phyloP scores from a whole-genome alignment of 768 basidiomycete genomes.

The Hemileccinum rubropunctum region DNA sequence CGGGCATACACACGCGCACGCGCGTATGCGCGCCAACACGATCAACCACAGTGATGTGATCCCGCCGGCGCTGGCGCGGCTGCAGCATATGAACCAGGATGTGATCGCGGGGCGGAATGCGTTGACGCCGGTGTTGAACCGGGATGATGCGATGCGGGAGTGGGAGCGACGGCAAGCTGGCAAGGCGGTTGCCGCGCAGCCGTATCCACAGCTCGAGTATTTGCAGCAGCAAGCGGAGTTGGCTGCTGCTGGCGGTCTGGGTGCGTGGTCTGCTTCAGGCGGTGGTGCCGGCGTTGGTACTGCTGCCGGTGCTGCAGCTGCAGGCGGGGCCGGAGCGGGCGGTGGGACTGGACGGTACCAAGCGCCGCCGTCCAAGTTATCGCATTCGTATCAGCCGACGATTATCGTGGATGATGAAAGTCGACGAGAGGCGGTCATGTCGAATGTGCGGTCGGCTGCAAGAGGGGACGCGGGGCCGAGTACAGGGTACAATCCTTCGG shows the following conservation, averaged over 20 bases:
- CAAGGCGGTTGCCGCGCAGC: slow-evolving; percentile 65
- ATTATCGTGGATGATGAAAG: slow-evolving; percentile 67
- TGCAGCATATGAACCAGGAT: slow-evolving; percentile 88
- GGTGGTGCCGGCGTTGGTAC: slow-evolving; percentile 20
- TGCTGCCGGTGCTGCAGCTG: slow-evolving; percentile 23
- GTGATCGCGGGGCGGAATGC: slow-evolving; percentile 71
- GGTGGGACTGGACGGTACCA: slow-evolving; percentile 43
- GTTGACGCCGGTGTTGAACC: slow-evolving; percentile 88
- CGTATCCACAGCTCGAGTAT: slow-evolving; percentile 88
- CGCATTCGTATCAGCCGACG: slow-evolving; percentile 47
- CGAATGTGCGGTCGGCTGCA: slow-evolving; percentile 68
- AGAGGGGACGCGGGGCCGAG: slow-evolving; percentile 43
- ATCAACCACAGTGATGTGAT: slow-evolving; percentile 84
- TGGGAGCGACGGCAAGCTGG: slow-evolving; percentile 91
- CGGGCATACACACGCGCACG: slow-evolving; percentile 29
- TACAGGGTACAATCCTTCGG: slow-evolving; percentile 43
- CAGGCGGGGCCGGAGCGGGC: background rate
- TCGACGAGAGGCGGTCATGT: slow-evolving; percentile 77
- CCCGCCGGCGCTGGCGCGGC: slow-evolving; percentile 88
- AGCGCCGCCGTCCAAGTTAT: slow-evolving; percentile 32
- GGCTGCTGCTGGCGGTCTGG: slow-evolving; percentile 59
- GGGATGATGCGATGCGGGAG: slow-evolving; percentile 93
- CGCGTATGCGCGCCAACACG: slow-evolving; percentile 84
- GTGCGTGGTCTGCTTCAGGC: slow-evolving; percentile 48
- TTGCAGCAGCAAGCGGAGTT: slow-evolving; percentile 92